These are phyloP conservation scores for Cutaneotrichosporon sp. DNA, from an alignment of 1,284 basidiomycete species.

Conservation along the genomic window DNA sequence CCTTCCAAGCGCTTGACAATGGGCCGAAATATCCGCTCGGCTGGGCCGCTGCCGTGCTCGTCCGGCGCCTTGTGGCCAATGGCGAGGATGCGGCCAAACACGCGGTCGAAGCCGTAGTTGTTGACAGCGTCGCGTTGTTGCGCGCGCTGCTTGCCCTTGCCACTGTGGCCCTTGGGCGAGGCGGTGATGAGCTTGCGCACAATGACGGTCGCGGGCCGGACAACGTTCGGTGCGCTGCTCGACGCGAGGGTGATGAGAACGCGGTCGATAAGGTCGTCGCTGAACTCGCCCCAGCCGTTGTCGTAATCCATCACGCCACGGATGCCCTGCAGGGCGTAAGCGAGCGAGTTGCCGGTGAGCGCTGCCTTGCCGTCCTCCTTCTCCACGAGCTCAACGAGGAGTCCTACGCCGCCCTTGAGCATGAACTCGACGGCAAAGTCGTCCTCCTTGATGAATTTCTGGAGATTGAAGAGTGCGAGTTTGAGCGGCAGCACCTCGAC, in stretches of 20 bases:
- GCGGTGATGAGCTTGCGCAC: slow-evolving; percentile 47
- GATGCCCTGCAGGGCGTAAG: slow-evolving; percentile 53
- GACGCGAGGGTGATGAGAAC: slow-evolving; percentile 78
- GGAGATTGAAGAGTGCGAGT: slow-evolving; percentile 64
- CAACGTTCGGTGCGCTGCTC: slow-evolving; percentile 78
- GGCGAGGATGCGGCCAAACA: slow-evolving; percentile 75
- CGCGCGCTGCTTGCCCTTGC: slow-evolving; percentile 29
- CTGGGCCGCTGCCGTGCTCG: slow-evolving; percentile 54
- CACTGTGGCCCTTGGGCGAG: slow-evolving; percentile 24
- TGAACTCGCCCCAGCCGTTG: slow-evolving; percentile 41
- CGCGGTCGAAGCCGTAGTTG: slow-evolving; percentile 76
- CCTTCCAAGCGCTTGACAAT: slow-evolving; percentile 75
- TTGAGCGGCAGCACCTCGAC: slow-evolving; percentile 48
- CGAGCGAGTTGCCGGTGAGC: slow-evolving; percentile 73
- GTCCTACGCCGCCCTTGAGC: slow-evolving; percentile 69
- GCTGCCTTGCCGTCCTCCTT: slow-evolving; percentile 53
- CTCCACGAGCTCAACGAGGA: slow-evolving; percentile 72
- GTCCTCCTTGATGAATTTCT: slow-evolving; percentile 85
- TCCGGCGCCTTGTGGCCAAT: slow-evolving; percentile 60
- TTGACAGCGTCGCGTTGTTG: slow-evolving; percentile 26
- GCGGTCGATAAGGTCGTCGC: slow-evolving; percentile 40
- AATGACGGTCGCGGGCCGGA: slow-evolving; percentile 79
- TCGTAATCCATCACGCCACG: slow-evolving; percentile 46
- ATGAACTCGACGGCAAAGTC: slow-evolving; percentile 81
- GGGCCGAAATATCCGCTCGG: slow-evolving; percentile 39